Percentiles rank a stretch among this genome's conserved stretches.
Evolutionary conservation across 768 basidiomycete species (phyloP).

Genomic region (Auricularia cornea): DNA sequence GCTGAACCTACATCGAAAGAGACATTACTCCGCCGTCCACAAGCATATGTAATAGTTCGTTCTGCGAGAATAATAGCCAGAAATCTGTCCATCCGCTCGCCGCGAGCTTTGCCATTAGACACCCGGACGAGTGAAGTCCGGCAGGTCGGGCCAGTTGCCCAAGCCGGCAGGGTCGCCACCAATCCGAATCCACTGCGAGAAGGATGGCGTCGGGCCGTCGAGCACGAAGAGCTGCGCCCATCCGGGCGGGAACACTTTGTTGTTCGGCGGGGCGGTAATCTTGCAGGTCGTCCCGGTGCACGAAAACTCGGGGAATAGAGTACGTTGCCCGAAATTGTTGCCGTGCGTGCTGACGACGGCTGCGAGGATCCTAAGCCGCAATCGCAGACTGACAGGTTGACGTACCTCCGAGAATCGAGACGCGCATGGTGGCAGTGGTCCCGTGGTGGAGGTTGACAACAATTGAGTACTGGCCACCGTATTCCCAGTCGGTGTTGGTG

Average conservation of each 20-base stretch:
- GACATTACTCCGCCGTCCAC: too few species aligned
- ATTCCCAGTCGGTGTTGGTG: conserved; percentile 56
- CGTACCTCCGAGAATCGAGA: background rate
- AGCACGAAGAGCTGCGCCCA: conserved; percentile 13
- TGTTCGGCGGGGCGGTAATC: conserved; percentile 13
- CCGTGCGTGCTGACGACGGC: conserved; percentile 8
- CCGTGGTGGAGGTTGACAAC: conserved; percentile 6
- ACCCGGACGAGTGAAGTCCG: background rate
- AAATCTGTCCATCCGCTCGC: too few species aligned
- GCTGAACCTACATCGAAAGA: too few species aligned
- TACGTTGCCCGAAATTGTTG: conserved; percentile 8
- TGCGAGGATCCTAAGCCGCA: background rate
- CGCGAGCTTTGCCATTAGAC: background rate
- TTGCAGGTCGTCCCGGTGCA: conserved; percentile 10
- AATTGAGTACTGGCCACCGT: conserved; percentile 47
- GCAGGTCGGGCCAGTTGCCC: background rate
- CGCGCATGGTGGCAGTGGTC: background rate
- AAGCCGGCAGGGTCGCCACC: conserved; percentile 6
- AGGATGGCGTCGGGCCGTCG: conserved; percentile 9
- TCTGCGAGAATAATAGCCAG: too few species aligned
- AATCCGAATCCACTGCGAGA: conserved; percentile 9
- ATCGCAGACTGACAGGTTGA: background rate
- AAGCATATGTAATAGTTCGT: too few species aligned
- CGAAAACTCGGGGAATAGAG: conserved; percentile 5
- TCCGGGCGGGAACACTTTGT: conserved; percentile 13